These are phyloP conservation scores for Russula brevipes DNA, from an alignment of 768 basidiomycete genomes.

Conservation along the genomic window DNA sequence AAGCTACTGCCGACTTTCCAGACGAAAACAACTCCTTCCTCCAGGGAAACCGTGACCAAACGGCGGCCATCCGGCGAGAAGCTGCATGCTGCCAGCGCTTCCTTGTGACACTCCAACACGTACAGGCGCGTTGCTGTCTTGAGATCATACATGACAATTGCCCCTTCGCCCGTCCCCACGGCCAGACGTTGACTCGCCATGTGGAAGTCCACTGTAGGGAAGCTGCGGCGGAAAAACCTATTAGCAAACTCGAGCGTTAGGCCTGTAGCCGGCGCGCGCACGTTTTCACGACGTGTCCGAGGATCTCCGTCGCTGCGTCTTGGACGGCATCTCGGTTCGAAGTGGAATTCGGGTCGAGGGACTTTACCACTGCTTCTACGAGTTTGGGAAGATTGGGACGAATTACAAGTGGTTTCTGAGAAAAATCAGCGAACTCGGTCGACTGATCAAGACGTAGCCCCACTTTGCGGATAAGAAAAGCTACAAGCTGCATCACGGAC, in stretches of 20 bases:
- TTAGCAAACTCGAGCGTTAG: not conserved
- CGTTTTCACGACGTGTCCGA: slow-evolving; percentile 93
- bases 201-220: slow-evolving; percentile 93
- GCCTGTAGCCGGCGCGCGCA: slow-evolving; percentile 39
- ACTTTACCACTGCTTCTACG: slow-evolving; percentile 94
- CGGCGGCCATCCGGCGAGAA: slow-evolving; percentile 93
- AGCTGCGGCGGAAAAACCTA: slow-evolving; percentile 42
- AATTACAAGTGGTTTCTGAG: slow-evolving; percentile 78
- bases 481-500: slow-evolving; percentile 87
- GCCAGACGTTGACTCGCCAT: slow-evolving; percentile 80
- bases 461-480: slow-evolving; percentile 89
- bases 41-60: slow-evolving; percentile 80
- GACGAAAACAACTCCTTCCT: slow-evolving; percentile 77
- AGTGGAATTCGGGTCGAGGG: slow-evolving; percentile 84
- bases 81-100: slow-evolving; percentile 73
- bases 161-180: slow-evolving; percentile 92
- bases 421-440: not conserved
- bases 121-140: slow-evolving; percentile 94
- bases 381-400: slow-evolving; percentile 79
- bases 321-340: slow-evolving; percentile 75
- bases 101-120: slow-evolving; percentile 88
- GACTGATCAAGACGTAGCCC: not conserved
- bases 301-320: slow-evolving; percentile 89
- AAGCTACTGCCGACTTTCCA: slow-evolving; percentile 96
- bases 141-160: slow-evolving; percentile 92